A percentile compares a stretch with the other conserved stretches of the same genome.
These are phyloP conservation scores for Coriolopsis trogii DNA, from an alignment of 1,284 basidiomycete genomes.

Conservation along the genomic window DNA sequence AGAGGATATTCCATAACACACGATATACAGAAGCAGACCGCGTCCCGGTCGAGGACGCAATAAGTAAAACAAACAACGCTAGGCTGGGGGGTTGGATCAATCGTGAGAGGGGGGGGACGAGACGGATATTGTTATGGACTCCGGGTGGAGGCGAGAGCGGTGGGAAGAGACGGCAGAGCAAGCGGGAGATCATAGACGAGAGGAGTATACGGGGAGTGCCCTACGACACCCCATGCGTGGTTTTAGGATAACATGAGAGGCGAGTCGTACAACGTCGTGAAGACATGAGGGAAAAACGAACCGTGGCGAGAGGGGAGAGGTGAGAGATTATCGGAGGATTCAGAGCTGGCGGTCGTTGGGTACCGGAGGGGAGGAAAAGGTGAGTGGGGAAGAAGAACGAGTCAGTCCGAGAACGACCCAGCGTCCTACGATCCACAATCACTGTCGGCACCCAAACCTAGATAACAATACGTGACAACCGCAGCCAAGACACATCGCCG, in stretches of 20 bases:
- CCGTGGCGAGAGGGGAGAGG: background rate
- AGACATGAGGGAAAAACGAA: slow-evolving; percentile 7
- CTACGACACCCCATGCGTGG: slow-evolving; percentile 28
- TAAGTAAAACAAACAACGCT: slow-evolving; percentile 6
- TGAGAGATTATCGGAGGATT: background rate
- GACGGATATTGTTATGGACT: background rate
- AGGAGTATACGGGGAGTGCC: slow-evolving; percentile 23
- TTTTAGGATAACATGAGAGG: slow-evolving; percentile 15
- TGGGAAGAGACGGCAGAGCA: background rate
- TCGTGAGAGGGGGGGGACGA: slow-evolving; percentile 1
- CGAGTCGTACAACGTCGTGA: slow-evolving; percentile 17
- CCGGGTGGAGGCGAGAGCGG: background rate
- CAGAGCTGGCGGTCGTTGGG: background rate
- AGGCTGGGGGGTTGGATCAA: slow-evolving; percentile 1
- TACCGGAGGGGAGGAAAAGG: background rate
- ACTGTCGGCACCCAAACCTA: slow-evolving; percentile 14
- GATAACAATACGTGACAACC: background rate
- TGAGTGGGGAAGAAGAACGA: background rate
- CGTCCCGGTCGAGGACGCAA: slow-evolving; percentile 8
- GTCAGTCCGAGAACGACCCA: background rate
- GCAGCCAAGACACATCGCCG: background rate
- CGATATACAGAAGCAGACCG: slow-evolving; percentile 11
- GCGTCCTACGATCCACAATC: slow-evolving; percentile 8
- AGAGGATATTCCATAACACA: slow-evolving; percentile 2
- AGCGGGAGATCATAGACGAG: background rate